Evolutionary conservation across 2,329 filamentous ascomycete species (phyloP), one percentile per base, ranked within the genome.

Genomic region (Penicillium sp.): DNA sequence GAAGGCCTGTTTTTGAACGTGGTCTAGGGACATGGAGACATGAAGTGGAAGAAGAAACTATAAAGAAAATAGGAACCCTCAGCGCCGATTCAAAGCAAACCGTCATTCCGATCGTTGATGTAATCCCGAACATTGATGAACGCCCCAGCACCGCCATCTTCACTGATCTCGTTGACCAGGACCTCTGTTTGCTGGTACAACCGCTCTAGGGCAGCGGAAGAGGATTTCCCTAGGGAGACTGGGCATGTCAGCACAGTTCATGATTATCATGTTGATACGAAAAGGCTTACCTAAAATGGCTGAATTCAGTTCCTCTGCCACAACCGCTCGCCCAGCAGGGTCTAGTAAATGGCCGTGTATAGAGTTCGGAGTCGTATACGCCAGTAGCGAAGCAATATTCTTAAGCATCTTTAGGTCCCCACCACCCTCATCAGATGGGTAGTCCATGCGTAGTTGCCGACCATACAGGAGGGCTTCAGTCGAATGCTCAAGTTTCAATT

Each of bases 271-370:
- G 9, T 46, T 15, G 25, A 11, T 5, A 22, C 6, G 26, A 33
- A 18, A 22, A 40, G 55, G 55, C 86, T 77, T 78, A 96, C 92
- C 86, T 57, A 99, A 74, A 65, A 99, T 96, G 45, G 91, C 92
- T 57, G 90, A 90, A 73, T 97, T 97, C 54, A 99, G 79, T 73
- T 96, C 92, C 76, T 99, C 94, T 8, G 92, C 92, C 40, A 97
- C 90, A 18, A 85, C 81, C 18, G 87, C 84, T 42, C 94, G 81
- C 1, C 90, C 91, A 50, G 83, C 84, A 37, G 83, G 81, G 66
- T 96, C 90, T 54, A 99, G 78, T 56, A 97, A 77, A 68, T 90
- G 88, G 15, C 88, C 87, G 55, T 97, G 83, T 56, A 88, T 84
- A 59, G 89, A 90, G 15, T 89, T 81, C 0, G 92, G 90, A 68